Evolutionary conservation across 768 basidiomycete species (phyloP).

Genomic region (Russula virescens): DNA sequence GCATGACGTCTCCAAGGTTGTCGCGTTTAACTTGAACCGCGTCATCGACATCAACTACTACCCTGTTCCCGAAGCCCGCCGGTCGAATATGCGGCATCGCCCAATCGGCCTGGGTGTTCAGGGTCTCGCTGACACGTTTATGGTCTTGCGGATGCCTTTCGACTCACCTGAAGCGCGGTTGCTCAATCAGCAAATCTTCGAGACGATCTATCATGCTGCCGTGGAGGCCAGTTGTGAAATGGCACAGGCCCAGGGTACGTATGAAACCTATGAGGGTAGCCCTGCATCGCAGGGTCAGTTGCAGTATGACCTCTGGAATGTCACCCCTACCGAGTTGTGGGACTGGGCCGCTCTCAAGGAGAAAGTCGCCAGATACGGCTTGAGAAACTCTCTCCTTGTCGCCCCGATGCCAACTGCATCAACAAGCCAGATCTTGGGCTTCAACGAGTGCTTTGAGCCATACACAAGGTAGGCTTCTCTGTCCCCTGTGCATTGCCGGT

Average conservation of each 20-base stretch:
- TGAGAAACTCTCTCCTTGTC: slow-evolving; percentile 85
- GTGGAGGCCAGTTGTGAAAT: slow-evolving; percentile 88
- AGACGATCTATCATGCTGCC: slow-evolving; percentile 96
- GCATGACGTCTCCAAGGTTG: slow-evolving; percentile 90
- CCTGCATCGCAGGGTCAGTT: slow-evolving; percentile 85
- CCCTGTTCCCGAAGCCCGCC: slow-evolving; percentile 84
- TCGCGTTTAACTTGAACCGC: slow-evolving; percentile 87
- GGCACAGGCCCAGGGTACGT: slow-evolving; percentile 71
- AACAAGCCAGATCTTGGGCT: slow-evolving; percentile 95
- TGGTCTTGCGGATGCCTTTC: slow-evolving; percentile 94
- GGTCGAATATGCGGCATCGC: slow-evolving; percentile 94
- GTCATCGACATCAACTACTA: slow-evolving; percentile 97
- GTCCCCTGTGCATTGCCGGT: background rate
- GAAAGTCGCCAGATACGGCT: slow-evolving; percentile 72
- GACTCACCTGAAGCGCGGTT: slow-evolving; percentile 81
- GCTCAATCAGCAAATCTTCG: slow-evolving; percentile 94
- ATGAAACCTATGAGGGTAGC: slow-evolving; percentile 85
- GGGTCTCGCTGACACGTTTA: slow-evolving; percentile 96
- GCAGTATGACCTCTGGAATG: slow-evolving; percentile 94
- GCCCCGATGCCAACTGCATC: slow-evolving; percentile 99
- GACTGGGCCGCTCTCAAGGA: slow-evolving; percentile 88
- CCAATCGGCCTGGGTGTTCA: slow-evolving; percentile 98
- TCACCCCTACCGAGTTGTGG: slow-evolving; percentile 84
- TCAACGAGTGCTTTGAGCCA: slow-evolving; percentile 99
- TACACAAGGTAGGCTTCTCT: slow-evolving; percentile 71